A percentile compares a stretch with the other conserved stretches of the same genome.
Conservation (phyloP, 108 stramenopile genomes). For the Cylindrotheca closterium region DNA sequence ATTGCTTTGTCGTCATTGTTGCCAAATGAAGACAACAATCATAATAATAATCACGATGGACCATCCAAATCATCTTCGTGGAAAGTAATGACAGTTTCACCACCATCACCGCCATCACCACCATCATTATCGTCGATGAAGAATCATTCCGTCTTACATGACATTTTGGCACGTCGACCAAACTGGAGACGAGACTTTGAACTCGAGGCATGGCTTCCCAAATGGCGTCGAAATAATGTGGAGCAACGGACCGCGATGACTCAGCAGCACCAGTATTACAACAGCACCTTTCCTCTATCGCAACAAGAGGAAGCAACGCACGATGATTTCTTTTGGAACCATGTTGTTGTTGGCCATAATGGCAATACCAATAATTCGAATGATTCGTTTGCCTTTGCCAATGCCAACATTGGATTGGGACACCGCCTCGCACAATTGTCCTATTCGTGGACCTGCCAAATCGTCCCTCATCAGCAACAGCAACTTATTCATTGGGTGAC, state of each 20-base stretch:
- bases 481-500: slow-evolving; percentile 7
- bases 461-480: not conserved
- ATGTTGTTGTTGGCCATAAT: too few relatives aligned
- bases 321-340: not conserved
- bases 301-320: not conserved
- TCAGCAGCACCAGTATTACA: not conserved
- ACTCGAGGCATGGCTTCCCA: not conserved
- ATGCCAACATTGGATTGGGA: slow-evolving; percentile 4
- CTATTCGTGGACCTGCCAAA: not conserved
- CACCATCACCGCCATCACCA: too few relatives aligned
- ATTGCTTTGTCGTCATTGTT: too few relatives aligned
- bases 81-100: too few relatives aligned
- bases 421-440: slow-evolving; percentile 4
- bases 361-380: too few relatives aligned
- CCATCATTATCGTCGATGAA: too few relatives aligned
- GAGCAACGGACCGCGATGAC: not conserved
- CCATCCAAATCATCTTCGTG: too few relatives aligned
- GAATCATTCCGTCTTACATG: too few relatives aligned
- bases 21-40: too few relatives aligned
- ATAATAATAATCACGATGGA: too few relatives aligned
- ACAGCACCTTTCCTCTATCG: not conserved
- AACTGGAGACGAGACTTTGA: not conserved
- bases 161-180: not conserved
- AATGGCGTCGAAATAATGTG: not conserved
- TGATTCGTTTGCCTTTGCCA: not conserved